Base-by-base conservation (phyloP, 1,284 basidiomycete genomes). In the Golubevia sp. region DNA sequence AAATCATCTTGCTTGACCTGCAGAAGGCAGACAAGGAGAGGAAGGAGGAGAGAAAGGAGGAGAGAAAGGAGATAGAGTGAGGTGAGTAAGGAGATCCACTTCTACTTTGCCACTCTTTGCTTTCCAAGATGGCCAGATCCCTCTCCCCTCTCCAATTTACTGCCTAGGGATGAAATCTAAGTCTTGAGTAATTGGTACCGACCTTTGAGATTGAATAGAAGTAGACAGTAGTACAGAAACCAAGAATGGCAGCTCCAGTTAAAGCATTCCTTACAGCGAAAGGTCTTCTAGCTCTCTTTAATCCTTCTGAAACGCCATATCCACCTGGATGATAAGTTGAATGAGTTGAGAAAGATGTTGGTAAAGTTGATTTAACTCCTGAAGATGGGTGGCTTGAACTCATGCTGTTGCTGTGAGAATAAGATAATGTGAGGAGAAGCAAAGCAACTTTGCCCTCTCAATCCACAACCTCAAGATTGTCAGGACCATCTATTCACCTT, bases 201-300 rank as follows among this genome's bases (percentile, higher is more conserved):
- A 77, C 74, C 71, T 75, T 77, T 23, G 67, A 71, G 82, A 98
- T 95, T 15, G 94, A 95, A 85, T 97, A 98, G 7, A 89, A 88
- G 89, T 94, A 98, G 18, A 97, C 90, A 53, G 90, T 90, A n/a
- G 89, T 88, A 27, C 89, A 90, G 83, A 97, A 96, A 1, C 88
- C 87, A 51, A 89, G 87, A 62, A 97, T 88, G 2, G 87, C 80
- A 49, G 89, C 70, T 3, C 94, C 95, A 0, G 92, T 93, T 54
- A 96, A 61, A 15, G 90, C 88, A 84, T 98, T 98, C 71, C 88
- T 88, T 34, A 91, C 63, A 27, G 89, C 88, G 85, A 91, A 98
- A 7, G 93, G 94, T 72, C 88, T 88, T 44, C 95, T 89, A 13
- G 95, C 95, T 64, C 95, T 91, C 85, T 89, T 86, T 55, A 97